phyloP scores from a whole-genome alignment of 345 rosid species.

The Gossypium raimondii region DNA sequence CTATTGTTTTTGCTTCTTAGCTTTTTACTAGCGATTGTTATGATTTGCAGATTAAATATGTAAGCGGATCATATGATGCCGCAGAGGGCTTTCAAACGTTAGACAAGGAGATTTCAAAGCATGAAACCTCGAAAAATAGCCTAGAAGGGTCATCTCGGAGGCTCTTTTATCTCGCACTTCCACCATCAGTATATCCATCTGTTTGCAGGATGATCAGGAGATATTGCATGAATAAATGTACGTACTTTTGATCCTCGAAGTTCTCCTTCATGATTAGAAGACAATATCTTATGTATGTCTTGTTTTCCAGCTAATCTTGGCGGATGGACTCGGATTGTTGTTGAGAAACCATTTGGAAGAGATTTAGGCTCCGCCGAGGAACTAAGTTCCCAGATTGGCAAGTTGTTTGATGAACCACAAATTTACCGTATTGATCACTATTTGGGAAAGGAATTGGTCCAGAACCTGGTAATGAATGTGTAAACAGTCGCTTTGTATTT shows the following conservation, averaged over 20 bases:
- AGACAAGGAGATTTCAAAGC: conserved; percentile 69
- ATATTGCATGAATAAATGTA: conserved; percentile 88
- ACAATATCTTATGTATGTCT: not conserved
- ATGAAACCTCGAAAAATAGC: conserved; percentile 61
- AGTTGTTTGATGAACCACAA: conserved; percentile 84
- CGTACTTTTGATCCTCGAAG: conserved; percentile 21
- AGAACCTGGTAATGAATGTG: conserved; percentile 72
- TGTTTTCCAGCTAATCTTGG: conserved; percentile 8
- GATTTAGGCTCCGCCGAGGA: conserved; percentile 84
- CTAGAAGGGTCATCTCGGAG: conserved; percentile 77
- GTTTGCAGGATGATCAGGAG: conserved; percentile 84
- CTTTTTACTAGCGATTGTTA: conserved; percentile 13
- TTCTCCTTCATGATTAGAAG: not conserved
- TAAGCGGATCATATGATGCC: conserved; percentile 77
- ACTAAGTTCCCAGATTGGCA: conserved; percentile 83
- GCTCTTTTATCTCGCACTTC: conserved; percentile 91
- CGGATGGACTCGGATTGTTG: conserved; percentile 16
- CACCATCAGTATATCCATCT: conserved; percentile 91
- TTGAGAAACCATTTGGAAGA: conserved; percentile 95
- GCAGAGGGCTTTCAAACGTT: conserved; percentile 73
- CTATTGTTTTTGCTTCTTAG: not conserved
- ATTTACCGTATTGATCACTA: conserved; percentile 96
- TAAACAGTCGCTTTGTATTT: conserved; percentile 5
- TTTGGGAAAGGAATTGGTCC: conserved; percentile 94
- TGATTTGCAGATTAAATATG: conserved; percentile 73